A percentile compares a stretch with the other conserved stretches of the same genome.
Conservation (phyloP, 2,329 filamentous ascomycete genomes). For the Hypoxylon sp. region DNA sequence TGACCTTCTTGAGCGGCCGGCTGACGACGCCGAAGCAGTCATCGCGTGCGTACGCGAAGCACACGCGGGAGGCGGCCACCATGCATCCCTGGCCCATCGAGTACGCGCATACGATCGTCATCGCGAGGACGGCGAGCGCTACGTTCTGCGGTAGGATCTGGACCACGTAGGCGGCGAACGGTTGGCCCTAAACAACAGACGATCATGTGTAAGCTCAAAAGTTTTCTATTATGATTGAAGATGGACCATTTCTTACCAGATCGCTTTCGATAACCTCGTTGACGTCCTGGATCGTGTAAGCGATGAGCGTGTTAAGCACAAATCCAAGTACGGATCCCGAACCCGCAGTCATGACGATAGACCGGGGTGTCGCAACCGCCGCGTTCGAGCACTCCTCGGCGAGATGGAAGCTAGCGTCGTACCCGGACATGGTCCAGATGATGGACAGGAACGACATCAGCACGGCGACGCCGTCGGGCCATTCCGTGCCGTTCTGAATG, state of each 20-base stretch:
- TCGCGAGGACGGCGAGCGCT: slow-evolving; percentile 70
- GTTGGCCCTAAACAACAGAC: slow-evolving; percentile 62
- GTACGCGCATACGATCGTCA: slow-evolving; percentile 77
- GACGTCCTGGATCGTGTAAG: slow-evolving; percentile 77
- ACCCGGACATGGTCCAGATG: slow-evolving; percentile 53
- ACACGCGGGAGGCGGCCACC: slow-evolving; percentile 73
- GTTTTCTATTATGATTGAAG: neutral
- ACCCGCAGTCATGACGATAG: slow-evolving; percentile 76
- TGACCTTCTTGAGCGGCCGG: slow-evolving; percentile 69
- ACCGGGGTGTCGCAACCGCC: slow-evolving; percentile 74
- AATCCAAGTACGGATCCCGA: slow-evolving; percentile 76
- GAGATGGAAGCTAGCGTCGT: slow-evolving; percentile 69
- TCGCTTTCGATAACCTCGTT: slow-evolving; percentile 67
- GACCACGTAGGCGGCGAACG: slow-evolving; percentile 76
- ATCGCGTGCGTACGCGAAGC: slow-evolving; percentile 79
- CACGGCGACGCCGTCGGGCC: slow-evolving; percentile 73
- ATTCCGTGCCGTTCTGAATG: slow-evolving; percentile 75
- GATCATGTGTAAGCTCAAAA: neutral
- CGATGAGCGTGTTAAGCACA: slow-evolving; percentile 79
- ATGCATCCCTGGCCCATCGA: slow-evolving; percentile 80
- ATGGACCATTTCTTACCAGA: slow-evolving; percentile 55
- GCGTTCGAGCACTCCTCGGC: slow-evolving; percentile 81
- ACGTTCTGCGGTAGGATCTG: slow-evolving; percentile 71
- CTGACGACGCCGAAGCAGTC: slow-evolving; percentile 73
- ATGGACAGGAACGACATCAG: slow-evolving; percentile 72